A percentile compares a stretch with the other conserved stretches of the same genome.
These are phyloP conservation scores for Dorcoceras hygrometricum DNA, from an alignment of 257 asterid genomes.

Conservation along the genomic window DNA sequence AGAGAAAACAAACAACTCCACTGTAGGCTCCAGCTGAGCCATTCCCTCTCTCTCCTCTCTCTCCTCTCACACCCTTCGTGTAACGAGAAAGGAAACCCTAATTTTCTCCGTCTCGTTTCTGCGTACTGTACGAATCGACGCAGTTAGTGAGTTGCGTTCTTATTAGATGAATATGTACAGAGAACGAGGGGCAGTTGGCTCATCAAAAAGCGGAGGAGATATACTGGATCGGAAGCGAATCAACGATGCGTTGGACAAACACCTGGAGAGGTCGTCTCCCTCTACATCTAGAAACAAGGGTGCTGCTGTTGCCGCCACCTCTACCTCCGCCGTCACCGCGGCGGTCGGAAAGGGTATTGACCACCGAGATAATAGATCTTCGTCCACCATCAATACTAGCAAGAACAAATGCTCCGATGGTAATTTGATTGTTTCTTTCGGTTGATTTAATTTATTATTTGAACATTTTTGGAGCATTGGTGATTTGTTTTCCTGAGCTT, in stretches of 20 bases:
- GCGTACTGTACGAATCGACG: conserved; percentile 27
- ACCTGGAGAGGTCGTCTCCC: conserved; percentile 85
- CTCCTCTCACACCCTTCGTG: background rate
- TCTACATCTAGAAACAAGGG: conserved; percentile 79
- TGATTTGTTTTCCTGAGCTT: background rate
- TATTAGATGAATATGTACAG: conserved; percentile 52
- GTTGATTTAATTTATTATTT: background rate
- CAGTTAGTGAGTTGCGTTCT: conserved; percentile 17
- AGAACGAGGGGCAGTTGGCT: conserved; percentile 71
- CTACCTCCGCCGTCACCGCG: conserved; percentile 58
- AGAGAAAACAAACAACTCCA: conserved; percentile 23
- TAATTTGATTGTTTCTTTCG: conserved; percentile 20
- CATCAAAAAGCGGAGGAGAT: conserved; percentile 76
- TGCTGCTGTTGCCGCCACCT: conserved; percentile 48
- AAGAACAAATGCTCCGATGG: conserved; percentile 82
- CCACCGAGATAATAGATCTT: conserved; percentile 49
- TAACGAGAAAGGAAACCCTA: conserved; percentile 34
- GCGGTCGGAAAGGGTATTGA: conserved; percentile 54
- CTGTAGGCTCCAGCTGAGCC: conserved; percentile 21
- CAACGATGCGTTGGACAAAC: conserved; percentile 89
- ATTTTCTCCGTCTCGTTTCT: conserved; percentile 32
- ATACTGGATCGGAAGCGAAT: conserved; percentile 94
- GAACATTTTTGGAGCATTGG: background rate
- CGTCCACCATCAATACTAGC: conserved; percentile 42
- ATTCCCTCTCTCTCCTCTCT: conserved; percentile 20